Base-by-base conservation (phyloP, 2,329 filamentous ascomycete species). In the Dothideomycetes sp. region DNA sequence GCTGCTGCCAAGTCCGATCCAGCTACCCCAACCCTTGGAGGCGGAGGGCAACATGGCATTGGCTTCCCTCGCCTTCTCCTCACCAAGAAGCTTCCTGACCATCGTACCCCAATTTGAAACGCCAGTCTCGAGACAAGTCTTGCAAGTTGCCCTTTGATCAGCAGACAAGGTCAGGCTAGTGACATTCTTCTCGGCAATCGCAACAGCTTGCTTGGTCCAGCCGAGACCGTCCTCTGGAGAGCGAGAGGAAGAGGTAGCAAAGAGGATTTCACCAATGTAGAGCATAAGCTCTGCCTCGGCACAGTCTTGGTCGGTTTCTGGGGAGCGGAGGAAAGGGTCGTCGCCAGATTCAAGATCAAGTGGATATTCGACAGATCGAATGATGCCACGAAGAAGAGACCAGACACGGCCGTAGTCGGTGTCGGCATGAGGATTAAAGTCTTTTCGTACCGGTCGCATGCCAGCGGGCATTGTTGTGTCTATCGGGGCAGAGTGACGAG, bases 261-360 rank as follows among this genome's bases (percentile, higher is more conserved):
- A 95, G 22, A 96, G 72, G 37, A 96, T 94, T 63, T 96, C 89
- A 43, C 89, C 89, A 46, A 96, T 89, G 60, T 94, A 91, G 17
- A 87, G 73, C 69, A 86, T 87, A 11, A 95, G 63, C 0, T 77
- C 85, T 3, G 87, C 86, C 60, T 95, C 88, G 48, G 91, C 81
- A 59, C 88, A 95, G 29, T 74, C 72, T 47, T 53, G 50, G 5
- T 84, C 77, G 2, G 44, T 41, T 19, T 71, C 66, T 8, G 76
- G 55, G 40, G 73, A 75, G 34, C 84, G 80, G 41, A 70, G 62
- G 0, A 88, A 77, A 0, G 80, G 70, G 3, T 73, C 63, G 34
- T 81, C 75, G 39, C 88, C 88, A 36, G 84, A 79, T 0, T 75
- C 66, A 0, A 80, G 82, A 0, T 83, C 72, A 0, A 76, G 59